Evolutionary conservation across 306 rosid species (phyloP).

Genomic region (Ormosia semicastrata): DNA sequence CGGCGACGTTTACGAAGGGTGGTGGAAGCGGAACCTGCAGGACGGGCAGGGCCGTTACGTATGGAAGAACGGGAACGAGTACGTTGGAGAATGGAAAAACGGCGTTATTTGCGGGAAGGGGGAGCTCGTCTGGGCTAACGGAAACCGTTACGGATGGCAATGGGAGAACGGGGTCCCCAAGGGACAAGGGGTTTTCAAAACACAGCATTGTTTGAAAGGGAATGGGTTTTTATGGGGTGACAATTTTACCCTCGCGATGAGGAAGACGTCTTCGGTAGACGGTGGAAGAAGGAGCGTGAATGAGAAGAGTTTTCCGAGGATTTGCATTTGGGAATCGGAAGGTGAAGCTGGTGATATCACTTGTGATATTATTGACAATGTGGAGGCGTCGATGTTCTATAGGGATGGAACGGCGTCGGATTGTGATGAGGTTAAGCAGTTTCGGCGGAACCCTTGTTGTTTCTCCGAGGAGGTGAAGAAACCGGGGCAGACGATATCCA

Average conservation of each 20-base stretch:
- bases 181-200: slow-evolving; percentile 57
- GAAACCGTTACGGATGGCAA: slow-evolving; percentile 78
- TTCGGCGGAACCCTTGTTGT: slow-evolving; percentile 60
- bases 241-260: slow-evolving; percentile 45
- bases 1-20: slow-evolving; percentile 84
- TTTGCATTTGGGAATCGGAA: slow-evolving; percentile 97
- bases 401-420: slow-evolving; percentile 56
- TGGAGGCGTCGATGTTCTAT: slow-evolving; percentile 92
- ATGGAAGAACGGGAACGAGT: slow-evolving; percentile 85
- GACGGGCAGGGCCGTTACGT: slow-evolving; percentile 89
- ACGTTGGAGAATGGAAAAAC: slow-evolving; percentile 82
- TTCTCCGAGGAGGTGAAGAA: slow-evolving; percentile 67
- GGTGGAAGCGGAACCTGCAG: slow-evolving; percentile 85
- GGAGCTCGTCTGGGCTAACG: slow-evolving; percentile 70
- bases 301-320: slow-evolving; percentile 85
- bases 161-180: slow-evolving; percentile 91
- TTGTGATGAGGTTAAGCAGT: slow-evolving; percentile 43
- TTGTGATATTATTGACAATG: slow-evolving; percentile 92
- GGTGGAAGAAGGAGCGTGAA: slow-evolving; percentile 56
- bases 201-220: slow-evolving; percentile 12
- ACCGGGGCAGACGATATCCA: slow-evolving; percentile 75
- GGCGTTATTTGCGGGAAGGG: slow-evolving; percentile 89
- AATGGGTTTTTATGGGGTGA: slow-evolving; percentile 46
- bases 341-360: slow-evolving; percentile 99
- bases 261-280: slow-evolving; percentile 80